Base-by-base conservation (phyloP, 2,329 filamentous ascomycete species). In the Fusarium illudens region DNA sequence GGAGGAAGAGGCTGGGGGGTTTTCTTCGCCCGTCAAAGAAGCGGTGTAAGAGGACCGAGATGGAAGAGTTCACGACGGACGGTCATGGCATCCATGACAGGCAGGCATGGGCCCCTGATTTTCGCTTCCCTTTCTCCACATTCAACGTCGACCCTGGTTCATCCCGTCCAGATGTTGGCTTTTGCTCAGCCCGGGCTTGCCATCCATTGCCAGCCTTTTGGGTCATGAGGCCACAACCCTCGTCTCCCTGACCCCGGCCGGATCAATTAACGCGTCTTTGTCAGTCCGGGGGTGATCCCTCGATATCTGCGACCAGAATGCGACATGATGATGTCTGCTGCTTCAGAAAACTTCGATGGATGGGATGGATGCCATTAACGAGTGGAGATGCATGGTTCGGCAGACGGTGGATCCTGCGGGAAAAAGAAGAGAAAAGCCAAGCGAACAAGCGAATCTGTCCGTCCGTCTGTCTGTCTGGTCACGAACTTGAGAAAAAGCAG, bases 121-220 rank as follows among this genome's bases (percentile, higher is more conserved):
- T 51, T 49, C 29, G n/a, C n/a, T n/a, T n/a, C n/a, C n/a, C n/a
- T 25, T 36, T 62, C 53, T 59, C 65, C 62, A 69, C 61, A 68
- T 32, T 52, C 17, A 34, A 37, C 25, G 15, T 61, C 13, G 20
- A 36, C 36, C 48, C 48, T 20, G 52, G 36, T 68, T 39, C 44
- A 30, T 33, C 36, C 52, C 36, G 27, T 30, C 9, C 39, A 46
- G 39, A 25, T 39, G 33, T 33, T 44, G 44, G 54, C 17, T 44
- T 36, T 34, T 50, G 34, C 20, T 49, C 36, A 51, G 53, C 33
- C 49, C 25, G 39, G 39, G 22, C 20, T n/a, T n/a, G n/a, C n/a
- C n/a, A n/a, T n/a, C n/a, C n/a, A n/a, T n/a, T 53, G n/a, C 34
- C 29, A 36, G 37, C 60, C 54, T 62, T 51, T 27, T 17, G 20